These are phyloP conservation scores for Phlegmacium glaucopus DNA, from an alignment of 768 basidiomycete genomes.

Conservation along the genomic window DNA sequence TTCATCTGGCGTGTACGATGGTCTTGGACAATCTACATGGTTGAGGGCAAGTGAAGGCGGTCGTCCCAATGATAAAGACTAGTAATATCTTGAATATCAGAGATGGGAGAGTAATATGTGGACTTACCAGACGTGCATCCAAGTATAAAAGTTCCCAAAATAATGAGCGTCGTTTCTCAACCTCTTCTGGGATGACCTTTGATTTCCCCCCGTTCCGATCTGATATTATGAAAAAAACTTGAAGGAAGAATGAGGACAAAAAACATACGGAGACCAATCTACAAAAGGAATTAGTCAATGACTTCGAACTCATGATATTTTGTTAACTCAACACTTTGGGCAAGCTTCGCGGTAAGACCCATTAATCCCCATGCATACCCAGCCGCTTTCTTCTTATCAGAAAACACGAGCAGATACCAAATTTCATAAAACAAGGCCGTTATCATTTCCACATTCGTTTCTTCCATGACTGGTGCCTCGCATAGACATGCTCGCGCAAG, in stretches of 20 bases:
- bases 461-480: slow-evolving; percentile 64
- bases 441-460: slow-evolving; percentile 64
- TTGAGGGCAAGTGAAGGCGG: slow-evolving; percentile 63
- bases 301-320: too few relatives aligned
- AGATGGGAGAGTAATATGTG: neutral
- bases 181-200: slow-evolving; percentile 68
- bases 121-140: slow-evolving; percentile 55
- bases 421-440: slow-evolving; percentile 55
- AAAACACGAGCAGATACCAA: slow-evolving; percentile 69
- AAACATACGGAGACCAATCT: slow-evolving; percentile 59
- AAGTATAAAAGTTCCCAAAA: slow-evolving; percentile 71
- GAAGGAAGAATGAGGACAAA: slow-evolving; percentile 1
- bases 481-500: slow-evolving; percentile 56
- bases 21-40: slow-evolving; percentile 56
- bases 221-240: slow-evolving; percentile 19
- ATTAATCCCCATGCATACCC: slow-evolving; percentile 54
- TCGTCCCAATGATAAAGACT: slow-evolving; percentile 63
- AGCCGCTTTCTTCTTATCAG: slow-evolving; percentile 64
- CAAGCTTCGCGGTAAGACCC: slow-evolving; percentile 57
- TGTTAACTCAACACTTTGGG: slow-evolving; percentile 52
- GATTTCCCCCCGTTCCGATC: slow-evolving; percentile 64
- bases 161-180: slow-evolving; percentile 63
- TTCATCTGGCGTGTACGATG: slow-evolving; percentile 41
- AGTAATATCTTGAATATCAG: neutral
- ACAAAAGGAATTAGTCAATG: slow-evolving; percentile 3